phyloP scores from a whole-genome alignment of 148 eudicot species.

The Hydrangea macrophylla region DNA sequence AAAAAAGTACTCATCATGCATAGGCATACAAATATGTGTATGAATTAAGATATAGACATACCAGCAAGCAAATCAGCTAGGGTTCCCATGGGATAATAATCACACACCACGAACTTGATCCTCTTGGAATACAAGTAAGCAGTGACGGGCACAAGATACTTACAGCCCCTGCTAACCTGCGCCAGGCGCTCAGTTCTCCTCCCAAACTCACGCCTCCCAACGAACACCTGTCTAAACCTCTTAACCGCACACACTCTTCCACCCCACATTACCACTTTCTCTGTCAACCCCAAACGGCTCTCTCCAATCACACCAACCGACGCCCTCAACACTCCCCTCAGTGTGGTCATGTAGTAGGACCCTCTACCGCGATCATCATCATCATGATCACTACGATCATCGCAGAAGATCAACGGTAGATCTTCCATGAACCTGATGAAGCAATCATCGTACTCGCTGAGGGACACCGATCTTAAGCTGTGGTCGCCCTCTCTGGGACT shows the following conservation, averaged over 20 bases:
- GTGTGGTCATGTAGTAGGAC: conserved; percentile 21
- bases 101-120: conserved; percentile 37
- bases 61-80: conserved; percentile 41
- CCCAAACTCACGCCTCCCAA: conserved; percentile 29
- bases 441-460: conserved; percentile 34
- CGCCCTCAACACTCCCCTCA: conserved; percentile 33
- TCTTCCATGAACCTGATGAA: conserved; percentile 34
- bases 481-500: conserved; percentile 1
- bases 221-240: conserved; percentile 29
- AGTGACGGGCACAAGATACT: conserved; percentile 26
- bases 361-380: background rate
- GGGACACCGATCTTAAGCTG: conserved; percentile 24
- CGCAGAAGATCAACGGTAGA: conserved; percentile 15
- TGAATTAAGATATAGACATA: background rate
- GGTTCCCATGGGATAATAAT: conserved; percentile 43
- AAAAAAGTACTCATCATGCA: no score
- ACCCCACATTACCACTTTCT: conserved; percentile 29
- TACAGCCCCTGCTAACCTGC: conserved; percentile 18
- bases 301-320: conserved; percentile 37
- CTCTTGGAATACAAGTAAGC: conserved; percentile 33
- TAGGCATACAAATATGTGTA: background rate
- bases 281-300: conserved; percentile 34
- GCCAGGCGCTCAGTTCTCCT: conserved; percentile 23
- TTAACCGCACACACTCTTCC: conserved; percentile 27
- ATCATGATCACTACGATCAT: background rate